Conservation (phyloP, 2,329 filamentous ascomycete genomes). For the Cercospora sp. region DNA sequence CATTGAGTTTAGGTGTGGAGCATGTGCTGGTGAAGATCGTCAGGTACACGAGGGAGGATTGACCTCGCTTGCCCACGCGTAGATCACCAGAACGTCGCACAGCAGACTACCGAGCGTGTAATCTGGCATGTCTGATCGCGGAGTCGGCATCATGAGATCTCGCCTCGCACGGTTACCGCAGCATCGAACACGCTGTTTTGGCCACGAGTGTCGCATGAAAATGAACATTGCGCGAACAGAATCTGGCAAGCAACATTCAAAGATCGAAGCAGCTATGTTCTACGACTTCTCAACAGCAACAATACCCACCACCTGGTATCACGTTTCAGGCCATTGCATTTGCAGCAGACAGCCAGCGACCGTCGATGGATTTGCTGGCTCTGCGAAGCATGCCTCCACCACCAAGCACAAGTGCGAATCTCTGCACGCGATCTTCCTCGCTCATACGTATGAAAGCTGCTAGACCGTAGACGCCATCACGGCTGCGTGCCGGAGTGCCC, state of each 20-base stretch:
- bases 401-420: constrained; percentile 57
- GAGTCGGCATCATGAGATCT: neutral
- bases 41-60: neutral
- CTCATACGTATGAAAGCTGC: constrained; percentile 60
- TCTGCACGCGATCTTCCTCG: constrained; percentile 48
- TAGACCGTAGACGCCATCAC: constrained; percentile 43
- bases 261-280: no score
- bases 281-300: no score
- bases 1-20: neutral
- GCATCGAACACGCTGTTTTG: no score
- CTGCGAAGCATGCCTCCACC: constrained; percentile 55
- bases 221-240: no score
- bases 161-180: no score
- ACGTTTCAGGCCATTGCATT: neutral
- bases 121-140: neutral
- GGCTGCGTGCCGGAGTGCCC: neutral
- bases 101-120: neutral
- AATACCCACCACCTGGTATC: no score
- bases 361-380: constrained; percentile 55
- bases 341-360: constrained; percentile 25
- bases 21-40: neutral
- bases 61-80: neutral
- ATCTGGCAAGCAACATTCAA: no score
- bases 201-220: no score
- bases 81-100: neutral